phyloP scores from a whole-genome alignment of 2,329 filamentous ascomycete genomes.

The Ceratocystis ficicola region DNA sequence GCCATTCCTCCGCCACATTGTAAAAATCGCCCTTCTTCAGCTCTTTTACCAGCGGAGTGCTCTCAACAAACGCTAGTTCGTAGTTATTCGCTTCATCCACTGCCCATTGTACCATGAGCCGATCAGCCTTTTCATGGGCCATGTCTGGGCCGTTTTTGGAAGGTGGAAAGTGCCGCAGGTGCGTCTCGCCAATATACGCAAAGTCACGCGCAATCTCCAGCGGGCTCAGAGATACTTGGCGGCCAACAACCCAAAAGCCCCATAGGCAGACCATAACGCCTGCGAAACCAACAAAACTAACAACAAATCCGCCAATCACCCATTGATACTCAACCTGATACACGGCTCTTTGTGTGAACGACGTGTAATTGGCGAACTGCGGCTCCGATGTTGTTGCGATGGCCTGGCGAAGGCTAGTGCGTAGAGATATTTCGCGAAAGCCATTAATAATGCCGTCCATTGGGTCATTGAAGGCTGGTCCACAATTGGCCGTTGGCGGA shows the following conservation, averaged over 20 bases:
- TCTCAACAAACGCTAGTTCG: constrained; percentile 22
- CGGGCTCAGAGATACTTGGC: constrained; percentile 20
- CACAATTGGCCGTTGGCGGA: constrained; percentile 14
- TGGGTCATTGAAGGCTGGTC: constrained; percentile 19
- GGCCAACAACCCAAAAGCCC: constrained; percentile 21
- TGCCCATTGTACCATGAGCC: constrained; percentile 19
- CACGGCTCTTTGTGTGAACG: constrained; percentile 19
- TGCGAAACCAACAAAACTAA: constrained; percentile 16
- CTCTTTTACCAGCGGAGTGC: constrained; percentile 15
- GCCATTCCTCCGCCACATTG: constrained; percentile 18
- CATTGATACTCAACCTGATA: constrained; percentile 21
- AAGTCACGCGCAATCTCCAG: constrained; percentile 21
- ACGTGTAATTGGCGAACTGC: constrained; percentile 20
- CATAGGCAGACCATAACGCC: constrained; percentile 17
- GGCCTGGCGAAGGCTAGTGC: constrained; percentile 16
- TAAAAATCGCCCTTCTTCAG: constrained; percentile 18
- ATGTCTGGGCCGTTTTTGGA: constrained; percentile 18
- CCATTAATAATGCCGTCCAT: constrained; percentile 21
- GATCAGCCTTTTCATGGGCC: constrained; percentile 15
- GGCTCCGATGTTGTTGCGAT: constrained; percentile 8
- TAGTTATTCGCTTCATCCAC: constrained; percentile 20
- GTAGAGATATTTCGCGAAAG: constrained; percentile 18
- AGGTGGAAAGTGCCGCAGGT: constrained; percentile 20
- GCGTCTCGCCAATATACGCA: constrained; percentile 18
- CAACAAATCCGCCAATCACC: constrained; percentile 17